These are phyloP conservation scores for Leavenworthia alabamica DNA, from an alignment of 345 rosid species.

Conservation along the genomic window DNA sequence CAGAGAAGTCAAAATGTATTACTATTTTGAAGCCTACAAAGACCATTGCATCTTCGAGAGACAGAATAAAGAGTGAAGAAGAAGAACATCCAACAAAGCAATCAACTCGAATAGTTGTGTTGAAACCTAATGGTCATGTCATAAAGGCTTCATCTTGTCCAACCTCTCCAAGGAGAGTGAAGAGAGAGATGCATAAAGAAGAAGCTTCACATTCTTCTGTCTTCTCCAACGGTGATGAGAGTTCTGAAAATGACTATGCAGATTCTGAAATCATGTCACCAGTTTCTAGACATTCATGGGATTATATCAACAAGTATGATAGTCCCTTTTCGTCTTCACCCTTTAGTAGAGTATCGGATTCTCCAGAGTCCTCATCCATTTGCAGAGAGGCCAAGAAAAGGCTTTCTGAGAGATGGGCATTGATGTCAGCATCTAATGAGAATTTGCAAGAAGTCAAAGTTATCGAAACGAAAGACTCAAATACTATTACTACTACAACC, in stretches of 20 bases:
- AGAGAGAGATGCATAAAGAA: conserved; percentile 42
- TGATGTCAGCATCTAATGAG: conserved; percentile 53
- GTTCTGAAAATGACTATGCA: conserved; percentile 61
- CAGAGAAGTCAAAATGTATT: conserved; percentile 58
- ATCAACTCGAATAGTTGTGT: conserved; percentile 64
- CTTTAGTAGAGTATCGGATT: conserved; percentile 62
- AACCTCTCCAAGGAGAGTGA: conserved; percentile 46
- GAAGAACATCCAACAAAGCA: conserved; percentile 51
- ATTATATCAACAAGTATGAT: conserved; percentile 56
- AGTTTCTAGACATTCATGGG: conserved; percentile 79
- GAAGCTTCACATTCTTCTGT: conserved; percentile 66
- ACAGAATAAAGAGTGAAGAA: conserved; percentile 31
- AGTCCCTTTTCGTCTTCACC: conserved; percentile 68
- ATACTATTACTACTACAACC: too few relatives aligned
- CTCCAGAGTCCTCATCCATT: conserved; percentile 89
- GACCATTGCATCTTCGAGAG: conserved; percentile 37
- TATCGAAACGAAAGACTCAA: conserved; percentile 41
- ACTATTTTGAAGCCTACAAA: conserved; percentile 79
- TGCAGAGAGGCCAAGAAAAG: conserved; percentile 50
- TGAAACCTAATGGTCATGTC: conserved; percentile 63
- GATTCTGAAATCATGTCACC: conserved; percentile 84
- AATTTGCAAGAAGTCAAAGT: conserved; percentile 44
- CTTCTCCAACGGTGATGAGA: conserved; percentile 74
- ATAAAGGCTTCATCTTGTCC: conserved; percentile 44
- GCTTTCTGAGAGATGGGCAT: conserved; percentile 94